phyloP scores from a whole-genome alignment of 1,139 yeast species.

The Debaryomycetaceae sp. region DNA sequence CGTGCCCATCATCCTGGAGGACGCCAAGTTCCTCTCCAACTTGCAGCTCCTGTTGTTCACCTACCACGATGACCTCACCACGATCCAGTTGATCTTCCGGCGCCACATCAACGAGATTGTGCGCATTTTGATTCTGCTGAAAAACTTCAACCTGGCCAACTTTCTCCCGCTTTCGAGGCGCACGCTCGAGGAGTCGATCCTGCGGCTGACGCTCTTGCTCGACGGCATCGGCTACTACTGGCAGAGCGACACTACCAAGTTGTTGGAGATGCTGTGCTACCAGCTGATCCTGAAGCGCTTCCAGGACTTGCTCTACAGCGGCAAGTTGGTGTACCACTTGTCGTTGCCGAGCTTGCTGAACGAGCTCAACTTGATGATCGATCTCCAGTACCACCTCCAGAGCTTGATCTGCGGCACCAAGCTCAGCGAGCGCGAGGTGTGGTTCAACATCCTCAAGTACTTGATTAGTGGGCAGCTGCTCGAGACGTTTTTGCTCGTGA shows the following conservation, averaged over 20 bases:
- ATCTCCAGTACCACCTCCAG: conserved; percentile 42
- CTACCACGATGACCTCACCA: conserved; percentile 47
- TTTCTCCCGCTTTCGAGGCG: conserved; percentile 7
- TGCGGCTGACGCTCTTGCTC: conserved; percentile 25
- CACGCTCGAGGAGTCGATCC: conserved; percentile 8
- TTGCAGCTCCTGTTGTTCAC: conserved; percentile 41
- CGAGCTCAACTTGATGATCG: conserved; percentile 42
- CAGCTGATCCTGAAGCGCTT: conserved; percentile 37
- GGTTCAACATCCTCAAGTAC: conserved; percentile 43
- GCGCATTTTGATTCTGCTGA: conserved; percentile 37
- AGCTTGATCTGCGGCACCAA: conserved; percentile 15
- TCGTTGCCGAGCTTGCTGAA: conserved; percentile 36
- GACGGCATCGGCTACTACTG: conserved; percentile 46
- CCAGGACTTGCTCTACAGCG: conserved; percentile 32
- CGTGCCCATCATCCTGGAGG: conserved; percentile 42
- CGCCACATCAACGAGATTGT: conserved; percentile 46
- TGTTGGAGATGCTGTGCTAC: conserved; percentile 41
- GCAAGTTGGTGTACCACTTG: conserved; percentile 30
- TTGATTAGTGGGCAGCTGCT: conserved; percentile 42
- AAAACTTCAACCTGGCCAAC: conserved; percentile 24
- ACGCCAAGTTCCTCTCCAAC: conserved; percentile 43
- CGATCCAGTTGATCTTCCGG: conserved; percentile 43
- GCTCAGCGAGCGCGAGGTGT: conserved; percentile 35
- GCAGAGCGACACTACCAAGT: conserved; percentile 39
- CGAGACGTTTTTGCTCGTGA: conserved; percentile 37